Base-by-base conservation (phyloP, 2,329 filamentous ascomycete genomes). In the Fusarium torulosum region DNA sequence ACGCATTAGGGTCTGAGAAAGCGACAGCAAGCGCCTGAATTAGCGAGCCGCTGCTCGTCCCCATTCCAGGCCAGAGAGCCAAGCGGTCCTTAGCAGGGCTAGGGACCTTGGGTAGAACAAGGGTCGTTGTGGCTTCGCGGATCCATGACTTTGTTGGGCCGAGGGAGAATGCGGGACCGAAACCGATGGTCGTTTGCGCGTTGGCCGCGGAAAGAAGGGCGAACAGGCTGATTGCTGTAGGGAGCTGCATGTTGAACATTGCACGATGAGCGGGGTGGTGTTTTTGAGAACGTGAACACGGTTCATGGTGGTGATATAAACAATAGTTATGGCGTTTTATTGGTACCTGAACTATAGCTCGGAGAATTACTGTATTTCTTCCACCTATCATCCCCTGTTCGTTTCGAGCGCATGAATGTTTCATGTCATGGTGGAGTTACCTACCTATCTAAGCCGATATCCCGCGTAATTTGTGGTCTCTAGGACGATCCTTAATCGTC, bases 21-120 rank as follows among this genome's bases (percentile, higher is more conserved):
- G 65, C 56, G 37, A 68, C 65, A 3, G 65, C 65, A 4, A 68
- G 38, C n/a, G 65, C 59, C 19, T 68, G 65, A 7, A 68, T 67
- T 1, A 68, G 31, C 29, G 66, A 65, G 2, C 59, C 65, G 6
- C 42, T 45, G 27, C 65, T 68, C 2, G 59, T 68, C 1, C 63
- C 65, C 65, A 68, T 68, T 13, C 65, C 65, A 0, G 65, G 63
- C 65, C 65, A 68, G 3, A 68, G 20, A 27, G 65, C 65, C 27
- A 68, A 20, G 1, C 65, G 47, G 15, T 68, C 65, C 5, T 67
- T 59, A 4, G 64, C 29, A 33, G 29, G 63, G 6, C 40, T 56
- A 2, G 65, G 65, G 7, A 67, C 59, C 2, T 51, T 31, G 7
- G 65, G 65, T 7, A 68, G 38, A 19, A 67, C 59, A 6, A 68